These are phyloP conservation scores for Dendrocalamus sinicus DNA, from an alignment of 176 grass and related monocot genomes.

Conservation along the genomic window DNA sequence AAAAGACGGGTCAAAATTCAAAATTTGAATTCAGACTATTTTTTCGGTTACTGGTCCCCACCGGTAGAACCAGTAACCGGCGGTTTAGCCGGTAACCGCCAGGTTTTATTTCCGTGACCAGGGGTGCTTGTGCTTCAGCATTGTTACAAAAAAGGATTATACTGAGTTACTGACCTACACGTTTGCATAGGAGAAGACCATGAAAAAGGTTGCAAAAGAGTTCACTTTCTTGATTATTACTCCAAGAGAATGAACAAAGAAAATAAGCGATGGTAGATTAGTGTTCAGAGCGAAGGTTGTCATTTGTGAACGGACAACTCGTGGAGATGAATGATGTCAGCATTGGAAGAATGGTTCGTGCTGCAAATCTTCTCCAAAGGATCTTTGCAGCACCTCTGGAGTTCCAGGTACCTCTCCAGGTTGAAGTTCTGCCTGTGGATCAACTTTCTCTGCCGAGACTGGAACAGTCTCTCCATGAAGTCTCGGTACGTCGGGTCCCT, in stretches of 20 bases:
- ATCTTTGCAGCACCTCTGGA: conserved; percentile 81
- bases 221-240: conserved; percentile 29
- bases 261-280: conserved; percentile 45
- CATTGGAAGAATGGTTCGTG: conserved; percentile 27
- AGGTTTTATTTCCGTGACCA: too few species aligned
- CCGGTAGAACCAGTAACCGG: too few species aligned
- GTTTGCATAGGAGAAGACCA: conserved; percentile 50
- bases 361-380: conserved; percentile 67
- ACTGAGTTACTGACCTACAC: conserved; percentile 28
- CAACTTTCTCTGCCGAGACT: conserved; percentile 76
- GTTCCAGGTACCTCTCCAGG: conserved; percentile 76
- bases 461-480: conserved; percentile 90
- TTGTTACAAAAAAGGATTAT: conserved; percentile 38
- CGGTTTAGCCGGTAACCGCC: too few species aligned
- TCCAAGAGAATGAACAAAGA: conserved; percentile 28
- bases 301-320: conserved; percentile 67
- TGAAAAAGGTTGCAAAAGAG: conserved; percentile 31
- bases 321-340: conserved; percentile 57
- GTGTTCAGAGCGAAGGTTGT: conserved; percentile 29
- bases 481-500: conserved; percentile 94
- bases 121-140: conserved; percentile 29
- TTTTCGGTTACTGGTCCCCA: too few species aligned
- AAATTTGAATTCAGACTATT: too few species aligned
- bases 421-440: conserved; percentile 74
- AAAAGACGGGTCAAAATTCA: too few species aligned